Evolutionary conservation across 2,329 filamentous ascomycete species (phyloP).

Genomic region (Fusarium clavum): DNA sequence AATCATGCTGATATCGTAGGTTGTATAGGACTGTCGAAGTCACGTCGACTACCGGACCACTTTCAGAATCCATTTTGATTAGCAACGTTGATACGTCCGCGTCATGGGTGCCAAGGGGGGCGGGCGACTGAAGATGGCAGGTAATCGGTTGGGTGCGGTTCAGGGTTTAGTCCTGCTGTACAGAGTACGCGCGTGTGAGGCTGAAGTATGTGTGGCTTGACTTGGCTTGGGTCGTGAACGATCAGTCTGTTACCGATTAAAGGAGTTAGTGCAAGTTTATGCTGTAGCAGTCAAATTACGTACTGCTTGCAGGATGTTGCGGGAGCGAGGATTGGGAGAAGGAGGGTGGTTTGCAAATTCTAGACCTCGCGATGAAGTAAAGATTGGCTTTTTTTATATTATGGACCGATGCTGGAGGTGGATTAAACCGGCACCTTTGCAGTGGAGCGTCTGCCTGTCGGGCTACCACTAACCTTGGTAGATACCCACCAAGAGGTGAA

Average conservation of each 20-base stretch:
- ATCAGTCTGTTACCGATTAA: not conserved
- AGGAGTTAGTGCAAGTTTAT: not conserved
- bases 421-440: not conserved
- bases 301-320: not conserved
- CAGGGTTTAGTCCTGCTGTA: conserved; percentile 5
- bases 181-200: conserved; percentile 12
- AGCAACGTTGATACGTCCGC: conserved; percentile 1
- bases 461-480: not conserved
- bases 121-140: not conserved
- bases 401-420: conserved; percentile 1
- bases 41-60: conserved; percentile 42
- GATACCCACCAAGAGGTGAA: not conserved
- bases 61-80: conserved; percentile 29
- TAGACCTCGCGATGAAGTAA: conserved; percentile 8
- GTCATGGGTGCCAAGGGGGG: conserved; percentile 15
- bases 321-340: not conserved
- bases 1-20: conserved; percentile 80
- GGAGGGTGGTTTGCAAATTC: conserved; percentile 16
- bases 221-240: not conserved
- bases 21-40: conserved; percentile 71
- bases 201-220: not conserved
- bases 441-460: conserved; percentile 5
- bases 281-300: not conserved
- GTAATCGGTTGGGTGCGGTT: not conserved
- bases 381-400: conserved; percentile 31